Evolutionary conservation across 805 yeast genomes (phyloP).

Genomic region (Kregervanrija fluxuum): DNA sequence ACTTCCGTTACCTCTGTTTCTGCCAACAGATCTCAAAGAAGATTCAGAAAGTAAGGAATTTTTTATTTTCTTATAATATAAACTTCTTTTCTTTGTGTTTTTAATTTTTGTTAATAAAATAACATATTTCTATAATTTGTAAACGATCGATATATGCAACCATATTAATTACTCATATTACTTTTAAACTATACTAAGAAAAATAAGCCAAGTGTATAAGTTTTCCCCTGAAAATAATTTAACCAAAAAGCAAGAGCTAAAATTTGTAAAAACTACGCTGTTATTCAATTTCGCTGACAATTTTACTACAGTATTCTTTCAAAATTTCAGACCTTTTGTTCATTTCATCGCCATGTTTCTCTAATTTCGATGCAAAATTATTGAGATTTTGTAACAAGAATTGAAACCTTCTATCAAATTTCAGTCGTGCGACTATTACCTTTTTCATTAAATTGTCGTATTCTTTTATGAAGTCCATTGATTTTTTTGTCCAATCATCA

Average conservation of each 20-base stretch:
- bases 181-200: not conserved
- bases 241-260: no score
- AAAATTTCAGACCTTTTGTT: slow-evolving; percentile 33
- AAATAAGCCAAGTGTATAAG: not conserved
- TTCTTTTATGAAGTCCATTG: slow-evolving; percentile 26
- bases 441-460: slow-evolving; percentile 29
- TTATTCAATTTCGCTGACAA: slow-evolving; percentile 18
- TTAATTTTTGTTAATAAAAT: slow-evolving; percentile 5
- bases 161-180: not conserved
- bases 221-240: no score
- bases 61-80: slow-evolving; percentile 7
- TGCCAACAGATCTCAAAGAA: slow-evolving; percentile 84
- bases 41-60: slow-evolving; percentile 67
- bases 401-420: slow-evolving; percentile 31
- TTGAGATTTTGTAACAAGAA: slow-evolving; percentile 15
- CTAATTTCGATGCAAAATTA: slow-evolving; percentile 14
- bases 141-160: not conserved
- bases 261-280: not conserved
- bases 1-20: slow-evolving; percentile 79
- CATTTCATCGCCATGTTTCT: slow-evolving; percentile 24
- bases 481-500: slow-evolving; percentile 31
- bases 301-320: slow-evolving; percentile 37
- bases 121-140: no score
- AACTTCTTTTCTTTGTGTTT: slow-evolving; percentile 6
- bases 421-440: slow-evolving; percentile 32